phyloP scores from a whole-genome alignment of 2,329 filamentous ascomycete genomes.

The Orbilia quercus region DNA sequence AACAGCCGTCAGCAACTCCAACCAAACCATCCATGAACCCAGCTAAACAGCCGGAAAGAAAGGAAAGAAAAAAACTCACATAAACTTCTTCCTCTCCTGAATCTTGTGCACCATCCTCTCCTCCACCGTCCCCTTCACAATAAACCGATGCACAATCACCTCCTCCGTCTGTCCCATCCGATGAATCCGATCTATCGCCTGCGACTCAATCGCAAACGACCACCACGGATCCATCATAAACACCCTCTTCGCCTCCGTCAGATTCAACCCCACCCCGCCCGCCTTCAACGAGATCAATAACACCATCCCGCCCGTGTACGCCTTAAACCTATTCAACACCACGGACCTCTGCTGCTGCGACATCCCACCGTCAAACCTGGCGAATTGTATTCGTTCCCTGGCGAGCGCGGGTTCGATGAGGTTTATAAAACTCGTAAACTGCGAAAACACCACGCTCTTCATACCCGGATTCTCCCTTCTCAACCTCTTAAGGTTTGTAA shows the following conservation, averaged over 20 bases:
- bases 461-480: slow-evolving; percentile 74
- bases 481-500: slow-evolving; percentile 77
- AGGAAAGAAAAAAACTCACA: too few species aligned
- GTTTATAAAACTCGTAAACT: slow-evolving; percentile 95
- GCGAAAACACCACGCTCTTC: slow-evolving; percentile 94
- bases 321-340: slow-evolving; percentile 78
- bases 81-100: slow-evolving; percentile 95
- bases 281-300: slow-evolving; percentile 86
- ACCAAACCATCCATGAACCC: too few species aligned
- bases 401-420: slow-evolving; percentile 84
- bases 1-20: slow-evolving; percentile 60
- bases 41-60: too few species aligned
- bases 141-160: slow-evolving; percentile 86
- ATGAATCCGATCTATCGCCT: slow-evolving; percentile 97
- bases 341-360: slow-evolving; percentile 83
- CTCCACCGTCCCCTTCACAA: slow-evolving; percentile 91
- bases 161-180: slow-evolving; percentile 92
- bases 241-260: slow-evolving; percentile 87
- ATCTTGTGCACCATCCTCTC: slow-evolving; percentile 87
- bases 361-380: slow-evolving; percentile 94
- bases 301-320: slow-evolving; percentile 73
- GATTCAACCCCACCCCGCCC: slow-evolving; percentile 91
- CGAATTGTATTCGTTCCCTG: slow-evolving; percentile 72
- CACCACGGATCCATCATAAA: slow-evolving; percentile 99
- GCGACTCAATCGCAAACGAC: slow-evolving; percentile 95